phyloP scores from a whole-genome alignment of 192 early-diverging fungal species.

The Backusella parvicylindrica region DNA sequence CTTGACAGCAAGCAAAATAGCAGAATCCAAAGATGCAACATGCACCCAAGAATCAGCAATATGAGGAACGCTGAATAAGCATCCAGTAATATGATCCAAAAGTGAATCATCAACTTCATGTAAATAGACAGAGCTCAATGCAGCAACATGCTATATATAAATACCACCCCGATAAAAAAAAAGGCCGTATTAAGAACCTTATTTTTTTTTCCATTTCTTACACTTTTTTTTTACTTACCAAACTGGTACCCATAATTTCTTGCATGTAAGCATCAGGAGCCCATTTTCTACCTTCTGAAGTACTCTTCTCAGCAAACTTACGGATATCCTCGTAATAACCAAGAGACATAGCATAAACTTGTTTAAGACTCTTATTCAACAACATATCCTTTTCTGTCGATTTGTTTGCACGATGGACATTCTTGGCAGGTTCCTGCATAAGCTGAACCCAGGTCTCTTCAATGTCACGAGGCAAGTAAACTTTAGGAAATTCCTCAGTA shows the following conservation, averaged over 20 bases:
- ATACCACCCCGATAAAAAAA: neutral
- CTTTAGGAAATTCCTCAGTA: neutral
- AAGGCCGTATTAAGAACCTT: neutral
- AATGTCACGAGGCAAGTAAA: constrained; percentile 21
- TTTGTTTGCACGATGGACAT: constrained; percentile 9
- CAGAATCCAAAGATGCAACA: constrained; percentile 39
- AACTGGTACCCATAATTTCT: constrained; percentile 55
- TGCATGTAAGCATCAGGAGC: constrained; percentile 44
- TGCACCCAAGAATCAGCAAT: constrained; percentile 43
- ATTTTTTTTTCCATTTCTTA: neutral
- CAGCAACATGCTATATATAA: constrained; percentile 41
- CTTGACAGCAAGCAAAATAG: constrained; percentile 41
- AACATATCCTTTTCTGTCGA: constrained; percentile 18
- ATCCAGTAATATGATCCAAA: constrained; percentile 42
- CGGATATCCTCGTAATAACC: constrained; percentile 55
- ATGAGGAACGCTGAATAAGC: constrained; percentile 40
- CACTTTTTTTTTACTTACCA: constrained; percentile 33
- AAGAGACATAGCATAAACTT: constrained; percentile 50
- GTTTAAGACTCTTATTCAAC: constrained; percentile 39
- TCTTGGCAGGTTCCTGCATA: constrained; percentile 15
- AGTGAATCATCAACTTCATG: constrained; percentile 50
- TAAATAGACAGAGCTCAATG: constrained; percentile 45
- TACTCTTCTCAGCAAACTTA: constrained; percentile 38
- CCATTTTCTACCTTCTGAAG: constrained; percentile 43
- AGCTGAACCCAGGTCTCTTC: constrained; percentile 39